phyloP scores from a whole-genome alignment of 306 rosid genomes.

The Crotalaria pallida region DNA sequence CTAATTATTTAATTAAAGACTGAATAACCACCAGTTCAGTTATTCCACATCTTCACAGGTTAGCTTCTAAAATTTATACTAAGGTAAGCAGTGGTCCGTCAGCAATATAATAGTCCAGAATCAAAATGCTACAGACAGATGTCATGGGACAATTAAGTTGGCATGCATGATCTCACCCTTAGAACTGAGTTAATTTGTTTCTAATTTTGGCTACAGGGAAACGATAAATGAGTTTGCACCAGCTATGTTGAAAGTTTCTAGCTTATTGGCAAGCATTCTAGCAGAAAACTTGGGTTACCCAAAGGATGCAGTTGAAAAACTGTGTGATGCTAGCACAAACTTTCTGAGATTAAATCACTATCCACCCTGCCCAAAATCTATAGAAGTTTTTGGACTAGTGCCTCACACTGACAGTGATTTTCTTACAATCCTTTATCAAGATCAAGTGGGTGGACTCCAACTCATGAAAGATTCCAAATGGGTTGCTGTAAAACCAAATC shows the following conservation, averaged over 20 bases:
- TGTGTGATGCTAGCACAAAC: conserved; percentile 70
- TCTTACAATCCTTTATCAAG: conserved; percentile 80
- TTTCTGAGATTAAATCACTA: conserved; percentile 81
- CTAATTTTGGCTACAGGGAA: conserved; percentile 43
- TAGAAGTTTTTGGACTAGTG: conserved; percentile 61
- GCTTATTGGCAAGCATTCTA: conserved; percentile 60
- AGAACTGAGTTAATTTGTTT: conserved; percentile 15
- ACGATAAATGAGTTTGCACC: conserved; percentile 67
- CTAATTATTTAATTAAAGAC: neutral
- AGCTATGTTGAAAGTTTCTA: conserved; percentile 67
- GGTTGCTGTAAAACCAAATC: conserved; percentile 85
- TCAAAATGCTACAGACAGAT: neutral
- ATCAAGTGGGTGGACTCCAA: conserved; percentile 84
- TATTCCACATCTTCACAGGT: conserved; percentile 32
- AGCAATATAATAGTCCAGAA: conserved; percentile 21
- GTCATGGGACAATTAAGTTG: neutral
- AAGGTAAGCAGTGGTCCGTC: conserved; percentile 16
- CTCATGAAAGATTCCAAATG: conserved; percentile 88
- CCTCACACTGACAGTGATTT: conserved; percentile 96
- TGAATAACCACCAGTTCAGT: neutral
- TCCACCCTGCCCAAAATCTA: conserved; percentile 59
- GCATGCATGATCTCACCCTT: conserved; percentile 19
- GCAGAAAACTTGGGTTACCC: conserved; percentile 55
- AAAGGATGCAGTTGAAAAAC: conserved; percentile 42
- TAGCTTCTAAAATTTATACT: conserved; percentile 23